Percentiles rank a stretch among this genome's conserved stretches.
Conservation (phyloP, 208 protist genomes). For the Acanthamoeba healyi region DNA sequence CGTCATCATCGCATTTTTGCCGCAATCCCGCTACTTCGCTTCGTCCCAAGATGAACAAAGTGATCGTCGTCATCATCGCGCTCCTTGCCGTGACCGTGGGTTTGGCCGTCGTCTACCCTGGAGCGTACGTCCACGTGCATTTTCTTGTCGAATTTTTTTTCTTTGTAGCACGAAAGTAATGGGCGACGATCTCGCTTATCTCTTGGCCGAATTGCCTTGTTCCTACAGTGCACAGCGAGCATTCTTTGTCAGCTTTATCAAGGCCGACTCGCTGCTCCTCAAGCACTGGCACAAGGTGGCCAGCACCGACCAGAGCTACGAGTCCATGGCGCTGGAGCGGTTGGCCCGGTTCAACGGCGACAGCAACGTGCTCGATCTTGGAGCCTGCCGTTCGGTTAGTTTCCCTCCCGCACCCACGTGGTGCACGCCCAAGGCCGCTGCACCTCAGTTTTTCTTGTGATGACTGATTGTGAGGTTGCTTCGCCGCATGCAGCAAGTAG, state of each 20-base stretch:
- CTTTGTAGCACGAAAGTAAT: too few relatives aligned
- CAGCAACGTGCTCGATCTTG: background rate
- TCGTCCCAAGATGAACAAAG: background rate
- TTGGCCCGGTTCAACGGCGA: background rate
- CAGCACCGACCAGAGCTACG: conserved; percentile 4
- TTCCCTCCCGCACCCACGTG: too few relatives aligned
- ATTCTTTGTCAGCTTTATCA: background rate
- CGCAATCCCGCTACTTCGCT: background rate
- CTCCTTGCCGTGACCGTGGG: background rate
- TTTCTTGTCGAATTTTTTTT: background rate
- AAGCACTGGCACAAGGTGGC: conserved; percentile 29
- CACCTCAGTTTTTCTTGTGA: too few relatives aligned
- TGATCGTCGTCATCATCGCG: background rate
- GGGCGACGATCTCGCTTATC: too few relatives aligned
- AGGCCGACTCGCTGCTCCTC: background rate
- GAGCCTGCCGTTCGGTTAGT: background rate
- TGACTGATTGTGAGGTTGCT: too few relatives aligned
- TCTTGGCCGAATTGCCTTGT: too few relatives aligned
- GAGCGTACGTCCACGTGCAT: background rate
- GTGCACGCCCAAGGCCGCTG: too few relatives aligned
- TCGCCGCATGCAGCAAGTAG: too few relatives aligned
- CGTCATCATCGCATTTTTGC: background rate
- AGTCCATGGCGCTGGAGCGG: background rate
- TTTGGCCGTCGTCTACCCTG: background rate
- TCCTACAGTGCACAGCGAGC: conserved; percentile 35